Percentiles rank a stretch among this genome's conserved stretches.
Conservation (phyloP, 1,284 basidiomycete species). For the Omphalotus olearius region DNA sequence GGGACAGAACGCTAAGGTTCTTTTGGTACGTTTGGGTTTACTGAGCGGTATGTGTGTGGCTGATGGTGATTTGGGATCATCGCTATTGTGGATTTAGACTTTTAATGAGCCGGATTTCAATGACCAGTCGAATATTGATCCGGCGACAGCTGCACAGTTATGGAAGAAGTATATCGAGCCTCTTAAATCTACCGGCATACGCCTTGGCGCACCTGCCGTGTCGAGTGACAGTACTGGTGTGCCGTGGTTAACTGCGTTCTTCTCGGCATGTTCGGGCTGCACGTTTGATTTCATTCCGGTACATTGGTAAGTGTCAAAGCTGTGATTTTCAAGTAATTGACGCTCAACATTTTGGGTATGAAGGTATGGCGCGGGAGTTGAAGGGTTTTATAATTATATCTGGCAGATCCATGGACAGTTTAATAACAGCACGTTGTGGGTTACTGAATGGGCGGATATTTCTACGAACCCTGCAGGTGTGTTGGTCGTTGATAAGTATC, state of each 20-base stretch:
- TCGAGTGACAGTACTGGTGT: conserved; percentile 53
- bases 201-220: conserved; percentile 61
- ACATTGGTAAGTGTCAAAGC: conserved; percentile 27
- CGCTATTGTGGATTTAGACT: conserved; percentile 22
- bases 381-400: conserved; percentile 48
- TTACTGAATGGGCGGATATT: conserved; percentile 58
- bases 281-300: conserved; percentile 42
- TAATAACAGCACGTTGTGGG: conserved; percentile 48
- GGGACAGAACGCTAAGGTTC: conserved; percentile 33
- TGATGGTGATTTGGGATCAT: neutral
- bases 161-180: conserved; percentile 66
- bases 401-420: conserved; percentile 43
- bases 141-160: conserved; percentile 46
- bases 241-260: conserved; percentile 53
- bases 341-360: neutral
- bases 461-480: conserved; percentile 33
- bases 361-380: conserved; percentile 50
- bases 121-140: conserved; percentile 58
- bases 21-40: conserved; percentile 31
- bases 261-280: conserved; percentile 47
- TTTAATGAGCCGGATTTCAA: conserved; percentile 59
- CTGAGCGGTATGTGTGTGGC: neutral
- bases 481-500: conserved; percentile 3
- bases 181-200: conserved; percentile 45
- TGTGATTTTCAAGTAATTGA: neutral